Base-by-base conservation (phyloP, 2,329 filamentous ascomycete species). In the Fusarium nurragi region DNA sequence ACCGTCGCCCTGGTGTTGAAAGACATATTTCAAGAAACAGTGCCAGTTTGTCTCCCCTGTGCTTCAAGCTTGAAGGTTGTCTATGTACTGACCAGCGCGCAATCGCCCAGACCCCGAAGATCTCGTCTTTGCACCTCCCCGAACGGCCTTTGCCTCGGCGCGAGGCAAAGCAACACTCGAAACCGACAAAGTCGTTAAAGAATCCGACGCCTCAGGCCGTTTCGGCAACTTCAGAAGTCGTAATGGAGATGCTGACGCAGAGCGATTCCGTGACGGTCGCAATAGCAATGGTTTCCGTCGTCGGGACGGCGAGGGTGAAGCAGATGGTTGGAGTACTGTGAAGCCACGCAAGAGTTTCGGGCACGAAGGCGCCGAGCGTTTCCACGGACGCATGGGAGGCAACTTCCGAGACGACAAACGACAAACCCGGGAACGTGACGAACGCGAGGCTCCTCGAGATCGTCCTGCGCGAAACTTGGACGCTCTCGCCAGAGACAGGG, bases 81-180 rank as follows among this genome's bases (percentile, higher is more conserved):
- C 36, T 14, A 19, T 48, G 22, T 68, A 45, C 65, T 68, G 51
- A 70, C 60, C 44, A 39, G 25, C 53, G 45, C 58, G 38, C 43
- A 44, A 53, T 51, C 28, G 26, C 40, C 11, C 30, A 90, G 88
- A 86, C 75, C 80, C 86, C 71, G 94, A 97, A 71, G 93, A 96
- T 65, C 90, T 96, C 56, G 85, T 95, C 57, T 90, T 97, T 56
- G 93, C 92, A 14, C 93, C 93, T 19, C 92, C 93, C 3, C 91
- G 92, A 76, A 92, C 88, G 43, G 87, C 88, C 40, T 97, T 97
- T 77, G 87, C 92, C 50, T 96, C 93, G 2, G 86, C 90, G 21
- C 91, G 90, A 57, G 81, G 86, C 22, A 75, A 77, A 50, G 81
- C 83, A 58, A 77, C 79, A 14, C 78, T 82, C 46, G 85, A 87